Conservation (phyloP, 352 stramenopile species). For the Phytophthora hybrid region DNA sequence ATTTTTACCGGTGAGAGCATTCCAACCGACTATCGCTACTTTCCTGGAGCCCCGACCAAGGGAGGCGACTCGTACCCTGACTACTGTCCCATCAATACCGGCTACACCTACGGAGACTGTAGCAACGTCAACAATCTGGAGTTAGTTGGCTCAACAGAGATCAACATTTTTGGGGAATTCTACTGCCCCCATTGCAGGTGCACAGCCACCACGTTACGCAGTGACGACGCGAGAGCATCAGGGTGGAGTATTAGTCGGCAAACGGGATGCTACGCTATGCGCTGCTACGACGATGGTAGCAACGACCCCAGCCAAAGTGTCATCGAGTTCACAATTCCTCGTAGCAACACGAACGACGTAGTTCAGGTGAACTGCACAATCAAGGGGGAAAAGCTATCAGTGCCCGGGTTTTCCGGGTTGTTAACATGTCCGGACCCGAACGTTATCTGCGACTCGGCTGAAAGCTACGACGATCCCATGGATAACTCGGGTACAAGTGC, state of each 20-base stretch:
- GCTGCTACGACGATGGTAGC: conserved; percentile 46
- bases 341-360: conserved; percentile 24
- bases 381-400: conserved; percentile 49
- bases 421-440: conserved; percentile 80
- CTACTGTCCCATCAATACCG: conserved; percentile 81
- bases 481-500: conserved; percentile 1
- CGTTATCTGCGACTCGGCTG: conserved; percentile 57
- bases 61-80: conserved; percentile 74
- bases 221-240: conserved; percentile 47
- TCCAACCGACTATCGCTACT: conserved; percentile 68
- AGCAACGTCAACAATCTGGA: conserved; percentile 63
- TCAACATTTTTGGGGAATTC: conserved; percentile 83
- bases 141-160: conserved; percentile 29
- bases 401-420: conserved; percentile 59
- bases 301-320: conserved; percentile 22
- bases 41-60: conserved; percentile 45
- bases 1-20: conserved; percentile 56
- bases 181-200: conserved; percentile 80
- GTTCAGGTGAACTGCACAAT: conserved; percentile 57
- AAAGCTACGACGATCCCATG: conserved; percentile 34
- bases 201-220: conserved; percentile 71
- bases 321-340: conserved; percentile 61
- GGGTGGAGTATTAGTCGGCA: conserved; percentile 70
- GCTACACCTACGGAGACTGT: conserved; percentile 74
- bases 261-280: conserved; percentile 82